Percentiles rank a stretch among this genome's conserved stretches.
Evolutionary conservation across 768 basidiomycete species (phyloP).

Genomic region (Leucocoprinus leucothites): DNA sequence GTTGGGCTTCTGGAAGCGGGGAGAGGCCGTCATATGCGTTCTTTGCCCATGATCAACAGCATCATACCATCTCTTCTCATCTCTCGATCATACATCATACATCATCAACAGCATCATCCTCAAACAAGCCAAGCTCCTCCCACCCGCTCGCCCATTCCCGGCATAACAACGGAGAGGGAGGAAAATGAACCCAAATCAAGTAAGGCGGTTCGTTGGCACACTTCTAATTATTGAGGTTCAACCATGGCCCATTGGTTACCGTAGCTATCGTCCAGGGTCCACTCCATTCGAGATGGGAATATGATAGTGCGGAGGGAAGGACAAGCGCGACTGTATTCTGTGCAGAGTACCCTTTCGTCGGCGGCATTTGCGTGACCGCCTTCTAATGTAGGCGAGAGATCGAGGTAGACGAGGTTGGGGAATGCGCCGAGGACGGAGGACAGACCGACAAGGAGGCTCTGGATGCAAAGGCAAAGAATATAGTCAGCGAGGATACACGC

Average conservation of each 20-base stretch:
- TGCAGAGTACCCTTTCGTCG: slow-evolving; percentile 52
- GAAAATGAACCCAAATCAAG: too few relatives aligned
- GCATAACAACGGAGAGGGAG: not conserved
- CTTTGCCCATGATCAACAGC: too few relatives aligned
- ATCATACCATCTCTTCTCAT: not conserved
- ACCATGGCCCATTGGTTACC: slow-evolving; percentile 24
- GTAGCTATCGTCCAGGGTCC: slow-evolving; percentile 34
- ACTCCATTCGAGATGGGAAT: slow-evolving; percentile 56
- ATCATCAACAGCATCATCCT: too few relatives aligned
- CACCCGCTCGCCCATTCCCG: not conserved
- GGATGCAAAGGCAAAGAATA: slow-evolving; percentile 16
- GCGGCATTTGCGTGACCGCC: slow-evolving; percentile 38
- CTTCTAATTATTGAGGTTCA: too few relatives aligned
- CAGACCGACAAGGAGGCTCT: slow-evolving; percentile 59
- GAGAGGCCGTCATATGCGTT: too few relatives aligned
- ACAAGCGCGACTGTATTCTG: slow-evolving; percentile 53
- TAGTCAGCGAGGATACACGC: not conserved
- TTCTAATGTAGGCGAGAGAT: slow-evolving; percentile 58
- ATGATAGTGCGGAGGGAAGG: slow-evolving; percentile 48
- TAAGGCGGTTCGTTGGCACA: too few relatives aligned
- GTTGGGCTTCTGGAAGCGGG: slow-evolving; percentile 1
- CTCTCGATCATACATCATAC: too few relatives aligned
- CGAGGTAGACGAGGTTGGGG: slow-evolving; percentile 45
- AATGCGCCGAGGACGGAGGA: slow-evolving; percentile 56
- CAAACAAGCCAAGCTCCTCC: too few relatives aligned